Evolutionary conservation across 805 yeast species (phyloP).

Genomic region (Metschnikowia henanensis): DNA sequence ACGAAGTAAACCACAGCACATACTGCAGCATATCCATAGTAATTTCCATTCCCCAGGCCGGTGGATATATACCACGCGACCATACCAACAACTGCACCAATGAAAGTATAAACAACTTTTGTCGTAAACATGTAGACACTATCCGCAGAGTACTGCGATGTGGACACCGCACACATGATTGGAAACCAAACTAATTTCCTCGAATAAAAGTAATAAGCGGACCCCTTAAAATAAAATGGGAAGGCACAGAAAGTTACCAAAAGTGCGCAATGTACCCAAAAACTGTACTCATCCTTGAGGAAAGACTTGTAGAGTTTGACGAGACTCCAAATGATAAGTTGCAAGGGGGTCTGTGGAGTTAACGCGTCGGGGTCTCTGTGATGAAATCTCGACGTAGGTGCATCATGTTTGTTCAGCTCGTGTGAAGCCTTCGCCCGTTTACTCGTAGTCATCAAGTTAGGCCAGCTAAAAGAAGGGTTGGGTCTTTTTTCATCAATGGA

Average conservation of each 20-base stretch:
- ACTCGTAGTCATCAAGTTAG: neutral
- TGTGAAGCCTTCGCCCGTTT: neutral
- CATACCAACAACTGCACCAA: slow-evolving; percentile 31
- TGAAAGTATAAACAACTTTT: slow-evolving; percentile 26
- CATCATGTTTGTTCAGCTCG: slow-evolving; percentile 6
- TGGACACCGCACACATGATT: slow-evolving; percentile 31
- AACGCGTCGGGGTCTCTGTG: slow-evolving; percentile 30
- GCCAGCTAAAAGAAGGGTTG: slow-evolving; percentile 18
- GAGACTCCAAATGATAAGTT: slow-evolving; percentile 19
- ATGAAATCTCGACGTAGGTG: neutral
- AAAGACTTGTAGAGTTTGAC: slow-evolving; percentile 20
- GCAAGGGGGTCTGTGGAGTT: slow-evolving; percentile 25
- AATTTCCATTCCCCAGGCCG: slow-evolving; percentile 33
- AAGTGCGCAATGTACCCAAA: slow-evolving; percentile 29
- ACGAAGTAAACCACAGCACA: slow-evolving; percentile 25
- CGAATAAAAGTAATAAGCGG: slow-evolving; percentile 29
- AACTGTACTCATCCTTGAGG: slow-evolving; percentile 26
- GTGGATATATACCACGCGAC: slow-evolving; percentile 36
- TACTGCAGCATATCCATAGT: slow-evolving; percentile 32
- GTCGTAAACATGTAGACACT: slow-evolving; percentile 26
- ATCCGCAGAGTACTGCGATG: slow-evolving; percentile 31
- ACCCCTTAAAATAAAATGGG: slow-evolving; percentile 28
- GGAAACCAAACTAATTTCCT: slow-evolving; percentile 32
- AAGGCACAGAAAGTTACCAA: slow-evolving; percentile 24
- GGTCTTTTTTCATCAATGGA: slow-evolving; percentile 24